Base-by-base conservation (phyloP, 176 grass and related monocot species). In the Triticum monococcum region DNA sequence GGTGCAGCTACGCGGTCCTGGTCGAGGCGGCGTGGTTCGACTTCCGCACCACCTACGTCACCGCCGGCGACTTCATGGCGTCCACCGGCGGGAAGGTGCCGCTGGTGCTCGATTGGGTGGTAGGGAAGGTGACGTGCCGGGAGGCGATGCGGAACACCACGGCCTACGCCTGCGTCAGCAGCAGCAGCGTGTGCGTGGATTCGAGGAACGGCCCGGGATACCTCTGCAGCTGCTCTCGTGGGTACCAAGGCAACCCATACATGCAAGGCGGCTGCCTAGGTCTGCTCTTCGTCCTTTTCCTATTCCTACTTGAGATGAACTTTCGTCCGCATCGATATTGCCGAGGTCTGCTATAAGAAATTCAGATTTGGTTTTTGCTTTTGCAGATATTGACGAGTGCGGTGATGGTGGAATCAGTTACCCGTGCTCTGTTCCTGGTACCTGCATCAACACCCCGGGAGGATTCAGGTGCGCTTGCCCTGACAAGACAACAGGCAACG, bases 331-430 rank as follows among this genome's bases (percentile, higher is more conserved):
- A 3, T 22, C 18, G 18, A 57, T 38, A 7, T 30, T 30, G 28
- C 28, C 28, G 28, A 30, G 12, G 12, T n/a, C 4, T 14, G 32
- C 12, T 83, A 8, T 70, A 3, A 38, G 40, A 26, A 8, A 4
- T 46, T 33, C 28, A 30, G 28, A 30, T 62, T 10, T 73, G 2
- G 20, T 35, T 84, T 35, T 84, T 72, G 31, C 59, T 17, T 76
- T 35, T 80, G 48, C 84, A 95, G 94, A 96, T 70, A 77, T 89
- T 26, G 20, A 95, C 72, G 94, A 93, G 45, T 95, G 93, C 43
- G 30, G 48, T 1, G 73, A 78, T 23, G 26, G 24, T 20, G 43
- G 33, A 6, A 20, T 22, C 4, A 60, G 35, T 10, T 89, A 87
- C n/a, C 71, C 80, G 2, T 95, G 91, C 78, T 87, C 79, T 82